Evolutionary conservation across 1,284 basidiomycete genomes (phyloP), one percentile per base, ranked within the genome.

Genomic region (Austroboletus novae-zelandiae): DNA sequence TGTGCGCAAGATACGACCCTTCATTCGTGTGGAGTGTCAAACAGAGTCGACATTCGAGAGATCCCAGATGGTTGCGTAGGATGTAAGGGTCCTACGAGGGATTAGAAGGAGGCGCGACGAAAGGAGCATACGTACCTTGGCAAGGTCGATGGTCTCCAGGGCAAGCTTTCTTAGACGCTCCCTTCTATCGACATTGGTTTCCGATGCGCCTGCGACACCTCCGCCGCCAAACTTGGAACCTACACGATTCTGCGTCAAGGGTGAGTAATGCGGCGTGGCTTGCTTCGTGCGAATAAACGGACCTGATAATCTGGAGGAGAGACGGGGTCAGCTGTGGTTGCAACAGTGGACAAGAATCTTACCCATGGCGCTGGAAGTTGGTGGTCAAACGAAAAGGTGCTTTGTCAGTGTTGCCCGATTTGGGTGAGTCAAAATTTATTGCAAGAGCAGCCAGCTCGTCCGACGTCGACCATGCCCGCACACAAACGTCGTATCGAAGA

Each of bases 1-100:
- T 99, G 62, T 99, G 97, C 0, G 97, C 96, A 43, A 99, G 88
- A 70, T 99, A 99, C 18, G 94, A 98, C 25, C 97, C 97, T 74
- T 99, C 97, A 68, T 99, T 99, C 23, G 97, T 98, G 74, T 99
- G 97, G 7, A 99, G 81, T 0, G 97, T 99, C 35, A 99, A 76
- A 70, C 97, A 99, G 35, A 99, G 83, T 61, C 96, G 91, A 74
- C 97, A 99, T 81, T 99, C 97, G 48, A 99, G 83, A 9, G 94
- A 97, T 40, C 97, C 88, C 51, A 99, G 81, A 70, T 99, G 97
- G 71, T 98, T 99, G 69, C 94, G 91, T 43, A 99, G 84, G 64
- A 99, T 98, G 71, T 99, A 99, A 5, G 97, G 97, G 72, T 99
- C 97, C 91, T 96, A 58, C 14, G 25, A 40, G 10, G 18, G 31